A percentile compares a stretch with the other conserved stretches of the same genome.
Conservation (phyloP, 2,329 filamentous ascomycete genomes). For the Pseudogymnoascus sp. region DNA sequence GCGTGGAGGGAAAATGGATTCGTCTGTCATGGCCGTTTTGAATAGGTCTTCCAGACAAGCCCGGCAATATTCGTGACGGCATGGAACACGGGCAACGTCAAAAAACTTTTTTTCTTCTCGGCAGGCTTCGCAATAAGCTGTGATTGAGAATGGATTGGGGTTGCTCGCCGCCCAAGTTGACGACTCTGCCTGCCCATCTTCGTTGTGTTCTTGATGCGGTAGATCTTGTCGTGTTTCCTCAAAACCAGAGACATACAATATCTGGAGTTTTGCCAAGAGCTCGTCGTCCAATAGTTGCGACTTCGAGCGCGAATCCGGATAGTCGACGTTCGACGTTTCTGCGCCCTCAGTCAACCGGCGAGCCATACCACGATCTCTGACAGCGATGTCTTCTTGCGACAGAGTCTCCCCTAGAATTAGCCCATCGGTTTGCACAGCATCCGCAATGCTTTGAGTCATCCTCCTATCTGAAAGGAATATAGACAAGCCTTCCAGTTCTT, state of each 20-base stretch:
- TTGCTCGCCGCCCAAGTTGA: slow-evolving; percentile 11
- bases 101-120: slow-evolving; percentile 14
- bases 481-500: slow-evolving; percentile 6
- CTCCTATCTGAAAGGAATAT: slow-evolving; percentile 1
- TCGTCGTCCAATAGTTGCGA: background rate
- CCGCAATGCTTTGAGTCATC: slow-evolving; percentile 12
- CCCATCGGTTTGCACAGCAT: slow-evolving; percentile 9
- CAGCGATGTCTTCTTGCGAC: slow-evolving; percentile 11
- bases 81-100: slow-evolving; percentile 25
- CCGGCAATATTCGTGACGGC: slow-evolving; percentile 43
- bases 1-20: slow-evolving; percentile 45
- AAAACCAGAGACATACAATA: background rate
- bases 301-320: background rate
- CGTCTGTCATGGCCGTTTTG: slow-evolving; percentile 35
- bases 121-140: slow-evolving; percentile 17
- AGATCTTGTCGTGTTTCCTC: background rate
- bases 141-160: background rate
- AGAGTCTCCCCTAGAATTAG: background rate
- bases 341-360: background rate
- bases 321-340: background rate
- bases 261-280: background rate
- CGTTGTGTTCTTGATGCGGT: background rate
- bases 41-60: slow-evolving; percentile 41
- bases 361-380: slow-evolving; percentile 10
- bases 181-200: slow-evolving; percentile 11